Base-by-base conservation (phyloP, 73 alveolate species). In the Paramecium sonneborni region DNA sequence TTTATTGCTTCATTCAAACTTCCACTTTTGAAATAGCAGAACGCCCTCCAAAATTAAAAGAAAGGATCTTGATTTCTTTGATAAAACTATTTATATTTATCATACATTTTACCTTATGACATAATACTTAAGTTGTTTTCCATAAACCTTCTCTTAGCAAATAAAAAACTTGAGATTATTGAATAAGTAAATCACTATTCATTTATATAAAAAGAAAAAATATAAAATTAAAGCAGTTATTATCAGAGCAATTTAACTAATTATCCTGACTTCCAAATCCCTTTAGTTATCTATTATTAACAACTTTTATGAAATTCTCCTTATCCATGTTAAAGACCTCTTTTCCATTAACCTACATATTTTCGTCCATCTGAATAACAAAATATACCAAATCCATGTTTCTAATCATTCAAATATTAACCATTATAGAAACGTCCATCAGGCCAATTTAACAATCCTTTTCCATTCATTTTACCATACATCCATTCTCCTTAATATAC, bases 41-140 rank as follows among this genome's bases (percentile, higher is more conserved):
- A 98, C 44, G 98, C 99, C 70, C 97, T 95, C 99, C 99, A 98
- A 85, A 98, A 97, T 76, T 96, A 92, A n/a, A 98, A 95, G 93
- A 96, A 92, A 5, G 99, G 99, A 92, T 98, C 99, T 30, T 94
- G 94, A 11, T 98, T 98, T 92, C 97, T 97, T 62, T 96, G 95
- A 95, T 97, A 82, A 93, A 97, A 98, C 96, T 97, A 96, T 44
- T 86, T 94, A 9, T 26, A 56, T 88, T 43, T 3, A 18, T 26
- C 41, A 12, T 24, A 79, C 21, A 44, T 9, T 6, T 56, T 79
- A 79, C 90, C 52, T 79, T 41, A 39, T 79, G 74, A 44, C 90
- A 79, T 18, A 43, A 10, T 23, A 39, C 76, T 20, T 38, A 30
- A 6, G 76, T 24, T 23, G 90, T n/a, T 34, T 79, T 79, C 90